A percentile compares a stretch with the other conserved stretches of the same genome.
These are phyloP conservation scores for Cinnamomum micranthum DNA, from an alignment of 164 flowering plant species.

Conservation along the genomic window DNA sequence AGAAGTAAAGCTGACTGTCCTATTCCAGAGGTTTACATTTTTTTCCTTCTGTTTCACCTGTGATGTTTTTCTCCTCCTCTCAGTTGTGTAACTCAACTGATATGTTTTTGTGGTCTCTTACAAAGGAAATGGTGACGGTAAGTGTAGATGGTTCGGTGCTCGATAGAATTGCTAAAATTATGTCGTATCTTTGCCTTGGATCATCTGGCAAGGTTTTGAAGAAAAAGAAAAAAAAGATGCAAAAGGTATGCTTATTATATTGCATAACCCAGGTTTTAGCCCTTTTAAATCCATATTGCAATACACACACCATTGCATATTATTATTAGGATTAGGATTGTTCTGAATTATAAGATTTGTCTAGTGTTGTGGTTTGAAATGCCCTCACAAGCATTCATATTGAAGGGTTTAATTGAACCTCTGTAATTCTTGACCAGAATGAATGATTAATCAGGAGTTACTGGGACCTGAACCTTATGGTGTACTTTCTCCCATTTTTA, in stretches of 20 bases:
- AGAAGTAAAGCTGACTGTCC: constrained; percentile 99
- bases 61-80: neutral
- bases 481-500: no score
- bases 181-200: constrained; percentile 98
- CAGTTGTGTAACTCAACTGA: constrained; percentile 4
- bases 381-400: no score
- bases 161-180: constrained; percentile 88
- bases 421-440: no score
- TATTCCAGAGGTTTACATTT: constrained; percentile 69
- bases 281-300: neutral
- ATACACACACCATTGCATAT: neutral
- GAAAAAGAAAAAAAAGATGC: constrained; percentile 94
- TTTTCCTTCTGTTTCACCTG: neutral
- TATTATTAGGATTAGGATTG: no score
- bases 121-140: constrained; percentile 93
- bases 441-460: no score
- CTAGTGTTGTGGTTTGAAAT: no score
- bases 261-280: neutral
- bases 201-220: constrained; percentile 96
- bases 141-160: constrained; percentile 95
- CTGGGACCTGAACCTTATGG: no score
- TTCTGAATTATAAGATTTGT: no score
- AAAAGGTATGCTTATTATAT: constrained; percentile 45
- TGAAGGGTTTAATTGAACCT: no score
- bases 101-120: constrained; percentile 10